Conservation (phyloP, 2,329 filamentous ascomycete genomes). For the Fusarium duplospermum region DNA sequence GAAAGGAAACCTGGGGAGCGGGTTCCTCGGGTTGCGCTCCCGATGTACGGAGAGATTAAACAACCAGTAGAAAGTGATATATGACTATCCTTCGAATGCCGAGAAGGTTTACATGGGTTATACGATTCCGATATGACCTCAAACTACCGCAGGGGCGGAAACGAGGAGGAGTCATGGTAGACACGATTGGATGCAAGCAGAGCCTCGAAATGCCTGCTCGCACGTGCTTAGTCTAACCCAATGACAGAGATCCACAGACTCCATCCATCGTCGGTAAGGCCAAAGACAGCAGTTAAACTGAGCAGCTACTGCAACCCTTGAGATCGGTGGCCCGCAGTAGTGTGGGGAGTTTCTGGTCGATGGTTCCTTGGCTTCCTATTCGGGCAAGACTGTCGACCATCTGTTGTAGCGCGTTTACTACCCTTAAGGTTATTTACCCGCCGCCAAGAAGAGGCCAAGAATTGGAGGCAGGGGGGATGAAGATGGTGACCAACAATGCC, state of each 20-base stretch:
- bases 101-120: not conserved
- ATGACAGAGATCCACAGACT: not conserved
- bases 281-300: not conserved
- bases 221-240: not conserved
- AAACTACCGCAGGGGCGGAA: not conserved
- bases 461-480: not conserved
- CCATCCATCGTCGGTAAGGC: not conserved
- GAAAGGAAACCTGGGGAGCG: not conserved
- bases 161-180: not conserved
- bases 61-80: not conserved
- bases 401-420: not conserved
- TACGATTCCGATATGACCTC: not conserved
- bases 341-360: not conserved
- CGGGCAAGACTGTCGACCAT: not conserved
- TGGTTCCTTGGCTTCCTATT: conserved; percentile 4
- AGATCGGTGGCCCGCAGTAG: not conserved
- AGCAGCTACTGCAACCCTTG: not conserved
- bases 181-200: not conserved
- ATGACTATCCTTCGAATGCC: not conserved
- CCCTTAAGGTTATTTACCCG: conserved; percentile 2
- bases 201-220: not conserved
- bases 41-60: not conserved
- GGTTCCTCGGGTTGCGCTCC: not conserved
- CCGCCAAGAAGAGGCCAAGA: not conserved
- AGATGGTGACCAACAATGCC: not conserved